These are phyloP conservation scores for Penicillium paxilli DNA, from an alignment of 495 filamentous ascomycete genomes.

Conservation along the genomic window DNA sequence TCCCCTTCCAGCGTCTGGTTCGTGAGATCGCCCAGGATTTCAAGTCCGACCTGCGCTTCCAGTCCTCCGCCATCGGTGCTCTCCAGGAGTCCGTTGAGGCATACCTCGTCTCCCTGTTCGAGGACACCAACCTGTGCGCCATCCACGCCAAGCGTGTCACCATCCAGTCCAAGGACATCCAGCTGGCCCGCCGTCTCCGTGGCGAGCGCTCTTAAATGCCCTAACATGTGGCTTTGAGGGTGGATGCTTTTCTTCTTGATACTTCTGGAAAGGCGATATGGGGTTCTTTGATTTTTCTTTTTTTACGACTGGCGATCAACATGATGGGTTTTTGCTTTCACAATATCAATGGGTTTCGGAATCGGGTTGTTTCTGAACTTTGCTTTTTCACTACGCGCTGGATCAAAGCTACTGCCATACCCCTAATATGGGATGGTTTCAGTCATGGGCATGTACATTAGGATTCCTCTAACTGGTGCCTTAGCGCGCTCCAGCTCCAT, in stretches of 20 bases:
- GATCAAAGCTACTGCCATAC: conserved; percentile 34
- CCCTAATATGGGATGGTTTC: conserved; percentile 32
- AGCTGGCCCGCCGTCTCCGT: conserved; percentile 94
- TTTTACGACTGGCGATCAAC: conserved; percentile 51
- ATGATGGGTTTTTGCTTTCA: conserved; percentile 48
- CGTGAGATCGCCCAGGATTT: conserved; percentile 99
- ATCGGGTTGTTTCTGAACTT: conserved; percentile 41
- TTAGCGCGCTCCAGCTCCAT: conserved; percentile 38
- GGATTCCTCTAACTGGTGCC: conserved; percentile 28
- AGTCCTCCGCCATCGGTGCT: conserved; percentile 98
- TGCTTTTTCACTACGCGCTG: conserved; percentile 32
- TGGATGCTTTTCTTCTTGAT: conserved; percentile 35
- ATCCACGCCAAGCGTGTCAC: conserved; percentile 99
- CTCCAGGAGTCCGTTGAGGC: conserved; percentile 99
- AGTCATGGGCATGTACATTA: conserved; percentile 52
- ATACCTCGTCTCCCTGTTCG: conserved; percentile 99
- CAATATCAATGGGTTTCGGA: conserved; percentile 48
- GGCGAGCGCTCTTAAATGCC: conserved; percentile 79
- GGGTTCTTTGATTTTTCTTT: conserved; percentile 43
- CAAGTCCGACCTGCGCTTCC: conserved; percentile 99
- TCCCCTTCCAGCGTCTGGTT: conserved; percentile 99
- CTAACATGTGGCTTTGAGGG: conserved; percentile 20
- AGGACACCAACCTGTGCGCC: conserved; percentile 99
- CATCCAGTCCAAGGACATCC: conserved; percentile 95
- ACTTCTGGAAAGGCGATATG: conserved; percentile 50